These are phyloP conservation scores for Corrigiola litoralis DNA, from an alignment of 179 eudicot species.

Conservation along the genomic window DNA sequence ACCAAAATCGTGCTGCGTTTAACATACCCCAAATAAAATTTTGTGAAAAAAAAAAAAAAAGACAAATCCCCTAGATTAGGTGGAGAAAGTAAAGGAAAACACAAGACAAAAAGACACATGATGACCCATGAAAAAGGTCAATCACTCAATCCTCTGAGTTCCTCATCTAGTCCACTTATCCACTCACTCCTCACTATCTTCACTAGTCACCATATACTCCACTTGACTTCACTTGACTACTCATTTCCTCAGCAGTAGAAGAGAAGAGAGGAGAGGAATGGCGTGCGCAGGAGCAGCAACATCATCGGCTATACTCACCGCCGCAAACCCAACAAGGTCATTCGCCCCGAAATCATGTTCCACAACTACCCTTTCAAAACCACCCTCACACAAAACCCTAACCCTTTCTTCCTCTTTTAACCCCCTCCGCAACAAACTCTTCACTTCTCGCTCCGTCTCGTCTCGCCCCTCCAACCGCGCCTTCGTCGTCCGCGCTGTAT, in stretches of 20 bases:
- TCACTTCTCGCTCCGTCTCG: conserved; percentile 25
- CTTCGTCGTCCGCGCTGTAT: conserved; percentile 61
- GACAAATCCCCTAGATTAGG: too few relatives aligned
- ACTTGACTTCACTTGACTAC: not conserved
- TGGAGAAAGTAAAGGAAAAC: too few relatives aligned
- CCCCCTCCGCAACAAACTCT: conserved; percentile 28
- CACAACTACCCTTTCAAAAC: conserved; percentile 17
- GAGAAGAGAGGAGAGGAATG: conserved; percentile 30
- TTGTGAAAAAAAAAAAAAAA: too few relatives aligned
- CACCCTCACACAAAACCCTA: conserved; percentile 29
- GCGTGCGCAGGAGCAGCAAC: conserved; percentile 51
- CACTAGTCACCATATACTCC: not conserved
- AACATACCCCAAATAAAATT: too few relatives aligned
- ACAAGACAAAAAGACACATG: too few relatives aligned
- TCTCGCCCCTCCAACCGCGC: conserved; percentile 31
- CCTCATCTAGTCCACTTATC: conserved; percentile 15
- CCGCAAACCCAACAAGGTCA: conserved; percentile 31
- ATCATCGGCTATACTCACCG: conserved; percentile 45
- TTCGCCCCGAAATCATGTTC: conserved; percentile 11
- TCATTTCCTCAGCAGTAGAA: too few relatives aligned
- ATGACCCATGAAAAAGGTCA: too few relatives aligned
- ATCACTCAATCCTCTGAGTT: not conserved
- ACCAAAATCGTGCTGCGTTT: too few relatives aligned
- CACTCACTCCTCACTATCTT: conserved; percentile 12
- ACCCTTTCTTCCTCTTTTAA: conserved; percentile 33